phyloP scores from a whole-genome alignment of 73 alveolate species.

The Paramecium tetraurelia region DNA sequence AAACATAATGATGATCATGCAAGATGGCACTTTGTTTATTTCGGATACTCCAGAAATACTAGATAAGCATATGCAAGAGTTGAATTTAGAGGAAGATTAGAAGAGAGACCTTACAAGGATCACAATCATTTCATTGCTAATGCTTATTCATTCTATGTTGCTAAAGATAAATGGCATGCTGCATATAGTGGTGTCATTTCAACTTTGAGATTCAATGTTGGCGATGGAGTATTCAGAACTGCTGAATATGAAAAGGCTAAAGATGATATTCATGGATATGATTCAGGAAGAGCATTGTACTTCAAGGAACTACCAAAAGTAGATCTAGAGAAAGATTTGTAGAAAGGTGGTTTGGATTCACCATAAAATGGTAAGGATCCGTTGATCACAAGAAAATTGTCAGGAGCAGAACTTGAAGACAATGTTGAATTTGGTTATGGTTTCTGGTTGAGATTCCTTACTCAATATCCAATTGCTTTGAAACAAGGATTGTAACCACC shows the following conservation, averaged over 20 bases:
- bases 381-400: background rate
- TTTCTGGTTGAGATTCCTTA: slow-evolving; percentile 39
- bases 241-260: slow-evolving; percentile 9
- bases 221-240: slow-evolving; percentile 13
- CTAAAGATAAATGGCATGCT: slow-evolving; percentile 50
- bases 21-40: slow-evolving; percentile 35
- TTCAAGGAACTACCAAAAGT: background rate
- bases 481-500: background rate
- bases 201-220: slow-evolving; percentile 37
- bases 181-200: slow-evolving; percentile 24
- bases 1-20: background rate
- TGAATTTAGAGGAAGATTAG: slow-evolving; percentile 27
- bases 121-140: slow-evolving; percentile 1
- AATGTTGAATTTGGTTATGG: slow-evolving; percentile 33
- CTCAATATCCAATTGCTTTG: background rate
- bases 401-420: background rate
- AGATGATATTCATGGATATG: slow-evolving; percentile 31
- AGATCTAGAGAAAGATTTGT: background rate
- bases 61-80: slow-evolving; percentile 11
- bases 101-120: background rate
- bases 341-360: background rate
- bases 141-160: background rate
- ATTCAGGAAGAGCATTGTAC: background rate
- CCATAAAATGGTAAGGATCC: background rate
- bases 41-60: background rate